Conservation (phyloP, 306 rosid genomes). For the Ammopiptanthus mongolicus region DNA sequence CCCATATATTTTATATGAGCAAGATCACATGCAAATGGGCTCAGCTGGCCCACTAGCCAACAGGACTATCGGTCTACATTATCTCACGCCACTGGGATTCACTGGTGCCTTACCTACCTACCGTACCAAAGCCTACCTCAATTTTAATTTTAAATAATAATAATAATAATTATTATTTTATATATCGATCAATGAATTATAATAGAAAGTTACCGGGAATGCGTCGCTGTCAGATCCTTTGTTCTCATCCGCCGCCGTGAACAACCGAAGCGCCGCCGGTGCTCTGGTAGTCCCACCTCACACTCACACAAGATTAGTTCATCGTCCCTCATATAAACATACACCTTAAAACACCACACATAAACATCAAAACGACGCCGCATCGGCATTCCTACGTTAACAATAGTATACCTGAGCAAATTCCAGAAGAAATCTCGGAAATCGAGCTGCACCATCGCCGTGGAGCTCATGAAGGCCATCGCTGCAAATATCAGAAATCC, state of each 20-base stretch:
- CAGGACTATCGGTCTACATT: background rate
- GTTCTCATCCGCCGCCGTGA: slow-evolving; percentile 14
- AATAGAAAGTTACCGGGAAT: slow-evolving; percentile 29
- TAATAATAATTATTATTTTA: background rate
- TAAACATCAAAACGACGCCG: slow-evolving; percentile 3
- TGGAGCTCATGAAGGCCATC: slow-evolving; percentile 46
- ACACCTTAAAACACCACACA: background rate
- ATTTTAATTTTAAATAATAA: background rate
- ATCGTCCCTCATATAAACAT: background rate
- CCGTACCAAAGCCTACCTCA: background rate
- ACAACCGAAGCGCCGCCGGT: slow-evolving; percentile 24
- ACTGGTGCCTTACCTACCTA: background rate
- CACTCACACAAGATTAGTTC: background rate
- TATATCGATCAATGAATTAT: background rate
- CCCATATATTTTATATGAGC: too few species aligned
- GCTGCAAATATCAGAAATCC: slow-evolving; percentile 68
- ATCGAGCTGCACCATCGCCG: slow-evolving; percentile 7
- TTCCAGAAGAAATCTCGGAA: slow-evolving; percentile 35
- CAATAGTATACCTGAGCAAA: slow-evolving; percentile 42
- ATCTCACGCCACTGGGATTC: background rate
- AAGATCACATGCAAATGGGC: background rate
- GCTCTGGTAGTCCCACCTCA: slow-evolving; percentile 36
- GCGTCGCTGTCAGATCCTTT: slow-evolving; percentile 18
- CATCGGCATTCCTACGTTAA: background rate
- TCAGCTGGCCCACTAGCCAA: background rate